Conservation (phyloP, 1,284 basidiomycete species). For the Puccinia horiana region DNA sequence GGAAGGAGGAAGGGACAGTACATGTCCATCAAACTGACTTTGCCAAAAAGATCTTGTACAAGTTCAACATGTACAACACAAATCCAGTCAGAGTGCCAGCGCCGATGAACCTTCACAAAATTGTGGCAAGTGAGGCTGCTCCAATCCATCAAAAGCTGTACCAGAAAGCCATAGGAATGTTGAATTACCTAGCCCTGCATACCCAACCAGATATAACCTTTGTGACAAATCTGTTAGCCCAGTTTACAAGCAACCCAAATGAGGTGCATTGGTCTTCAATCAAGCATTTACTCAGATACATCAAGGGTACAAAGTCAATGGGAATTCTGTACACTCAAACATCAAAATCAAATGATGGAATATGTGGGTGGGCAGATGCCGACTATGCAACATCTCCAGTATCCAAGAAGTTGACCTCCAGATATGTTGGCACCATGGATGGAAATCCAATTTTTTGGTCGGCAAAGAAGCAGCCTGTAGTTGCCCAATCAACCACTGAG, state of each 20-base stretch:
- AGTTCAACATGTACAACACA: background rate
- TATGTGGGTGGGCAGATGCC: constrained; percentile 22
- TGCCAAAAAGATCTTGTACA: background rate
- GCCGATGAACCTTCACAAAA: background rate
- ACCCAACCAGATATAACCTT: constrained; percentile 16
- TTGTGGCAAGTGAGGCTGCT: background rate
- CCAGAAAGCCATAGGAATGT: constrained; percentile 11
- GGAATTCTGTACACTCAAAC: background rate
- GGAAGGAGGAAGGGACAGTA: background rate
- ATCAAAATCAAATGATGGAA: background rate
- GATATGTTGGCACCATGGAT: background rate
- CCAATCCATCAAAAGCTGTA: background rate
- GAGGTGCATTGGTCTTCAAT: constrained; percentile 1
- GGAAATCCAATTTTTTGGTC: constrained; percentile 15
- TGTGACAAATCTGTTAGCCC: background rate
- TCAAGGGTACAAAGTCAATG: background rate
- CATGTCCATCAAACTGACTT: constrained; percentile 9
- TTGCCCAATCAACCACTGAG: background rate
- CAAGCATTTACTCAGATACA: constrained; percentile 4
- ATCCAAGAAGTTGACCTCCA: background rate
- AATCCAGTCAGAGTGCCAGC: background rate
- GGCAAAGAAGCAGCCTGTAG: constrained; percentile 11
- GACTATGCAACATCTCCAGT: background rate
- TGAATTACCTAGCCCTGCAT: constrained; percentile 7
- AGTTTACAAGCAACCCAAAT: background rate